Evolutionary conservation across 306 rosid genomes (phyloP).

Genomic region (Alnus glutinosa): DNA sequence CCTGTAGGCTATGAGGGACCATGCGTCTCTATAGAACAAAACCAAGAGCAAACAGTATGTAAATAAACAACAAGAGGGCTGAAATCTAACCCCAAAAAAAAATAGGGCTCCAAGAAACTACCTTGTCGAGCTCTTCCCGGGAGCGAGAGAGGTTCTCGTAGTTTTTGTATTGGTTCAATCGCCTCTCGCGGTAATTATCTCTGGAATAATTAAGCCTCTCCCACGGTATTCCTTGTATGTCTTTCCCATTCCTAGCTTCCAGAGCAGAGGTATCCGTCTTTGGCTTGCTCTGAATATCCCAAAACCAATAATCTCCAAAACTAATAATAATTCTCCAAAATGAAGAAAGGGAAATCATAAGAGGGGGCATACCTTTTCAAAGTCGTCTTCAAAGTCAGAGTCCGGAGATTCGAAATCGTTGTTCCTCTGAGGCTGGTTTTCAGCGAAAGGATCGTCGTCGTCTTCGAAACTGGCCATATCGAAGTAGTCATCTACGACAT

Average conservation of each 20-base stretch:
- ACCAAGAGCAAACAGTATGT: not conserved
- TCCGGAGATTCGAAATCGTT: constrained; percentile 8
- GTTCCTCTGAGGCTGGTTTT: constrained; percentile 20
- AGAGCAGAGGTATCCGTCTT: constrained; percentile 79
- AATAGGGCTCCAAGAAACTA: not conserved
- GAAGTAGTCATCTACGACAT: constrained; percentile 42
- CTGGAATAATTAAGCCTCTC: constrained; percentile 76
- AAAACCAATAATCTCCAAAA: not conserved
- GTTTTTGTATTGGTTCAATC: constrained; percentile 80
- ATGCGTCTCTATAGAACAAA: too few relatives aligned
- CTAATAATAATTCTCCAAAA: not conserved
- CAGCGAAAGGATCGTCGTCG: constrained; percentile 27
- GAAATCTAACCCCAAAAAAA: not conserved
- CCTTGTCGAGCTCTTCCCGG: constrained; percentile 60
- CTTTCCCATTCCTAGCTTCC: constrained; percentile 84
- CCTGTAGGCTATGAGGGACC: too few relatives aligned
- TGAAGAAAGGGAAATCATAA: not conserved
- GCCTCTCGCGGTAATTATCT: constrained; percentile 69
- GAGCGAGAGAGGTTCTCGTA: constrained; percentile 66
- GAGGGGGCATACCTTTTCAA: constrained; percentile 38
- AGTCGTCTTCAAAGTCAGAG: constrained; percentile 71
- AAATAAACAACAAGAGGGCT: not conserved
- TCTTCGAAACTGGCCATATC: constrained; percentile 52
- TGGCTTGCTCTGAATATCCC: constrained; percentile 43
- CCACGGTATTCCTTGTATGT: constrained; percentile 94